These are phyloP conservation scores for Leonotis leonurus DNA, from an alignment of 257 asterid genomes.

Conservation along the genomic window DNA sequence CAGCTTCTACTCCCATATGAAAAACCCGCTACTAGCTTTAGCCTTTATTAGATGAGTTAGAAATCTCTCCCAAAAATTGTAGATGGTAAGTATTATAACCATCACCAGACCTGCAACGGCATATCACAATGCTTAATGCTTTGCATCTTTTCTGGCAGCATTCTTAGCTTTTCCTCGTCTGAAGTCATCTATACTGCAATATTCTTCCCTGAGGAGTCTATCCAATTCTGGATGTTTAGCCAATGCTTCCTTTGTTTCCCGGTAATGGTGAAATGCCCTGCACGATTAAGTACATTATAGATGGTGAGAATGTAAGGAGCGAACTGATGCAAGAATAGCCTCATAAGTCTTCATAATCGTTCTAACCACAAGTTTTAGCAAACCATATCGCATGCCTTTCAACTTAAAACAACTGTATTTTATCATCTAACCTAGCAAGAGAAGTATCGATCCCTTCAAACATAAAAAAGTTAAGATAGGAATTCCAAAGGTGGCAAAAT, in stretches of 20 bases:
- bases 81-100: conserved; percentile 8
- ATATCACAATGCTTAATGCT: conserved; percentile 14
- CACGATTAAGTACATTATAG: not conserved
- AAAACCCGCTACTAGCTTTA: conserved; percentile 8
- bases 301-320: not conserved
- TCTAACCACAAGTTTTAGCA: no score
- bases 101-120: not conserved
- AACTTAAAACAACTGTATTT: no score
- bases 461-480: no score
- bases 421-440: no score
- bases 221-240: conserved; percentile 66
- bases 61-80: conserved; percentile 29
- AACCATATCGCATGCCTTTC: no score
- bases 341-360: no score
- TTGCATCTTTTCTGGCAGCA: conserved; percentile 25
- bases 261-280: conserved; percentile 89
- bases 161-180: conserved; percentile 36
- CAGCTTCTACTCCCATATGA: conserved; percentile 18
- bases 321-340: no score
- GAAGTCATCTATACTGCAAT: conserved; percentile 61
- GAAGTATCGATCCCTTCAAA: no score
- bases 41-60: conserved; percentile 22
- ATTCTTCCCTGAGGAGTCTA: conserved; percentile 56
- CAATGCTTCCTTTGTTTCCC: conserved; percentile 35
- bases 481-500: no score